Base-by-base conservation (phyloP, 768 basidiomycete genomes). In the Phallus indusiatus region DNA sequence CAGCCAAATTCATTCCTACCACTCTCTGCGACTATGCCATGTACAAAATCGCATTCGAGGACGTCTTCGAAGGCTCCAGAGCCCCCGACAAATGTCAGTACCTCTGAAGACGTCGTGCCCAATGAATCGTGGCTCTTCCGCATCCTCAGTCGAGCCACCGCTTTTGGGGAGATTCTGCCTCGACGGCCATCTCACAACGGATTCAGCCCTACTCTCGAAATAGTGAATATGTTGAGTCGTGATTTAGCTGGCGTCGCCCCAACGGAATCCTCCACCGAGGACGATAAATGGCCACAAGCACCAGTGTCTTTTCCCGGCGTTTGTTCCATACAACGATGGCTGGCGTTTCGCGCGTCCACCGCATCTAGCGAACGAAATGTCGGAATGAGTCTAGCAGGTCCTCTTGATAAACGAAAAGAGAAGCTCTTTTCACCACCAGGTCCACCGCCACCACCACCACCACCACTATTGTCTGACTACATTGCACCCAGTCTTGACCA, bases 371-470 rank as follows among this genome's bases (percentile, higher is more conserved):
- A 42, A 42, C 14, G 9, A 62, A 62, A 62, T 73, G 67, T 66
- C 64, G 66, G 72, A 73, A 74, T 74, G 75, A 77, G 75, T 75
- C 75, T 77, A 75, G 76, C 75, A 76, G 68, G 67, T 72, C 74
- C 75, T 75, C 73, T 60, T 64, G 63, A 60, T 65, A 60, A 56
- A 47, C 36, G 36, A 24, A 46, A 48, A 28, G 42, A 16, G 55
- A 56, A 35, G 28, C 42, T n/a, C 42, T 8, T 37, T 8, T 37
- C 36, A 16, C 36, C 36, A 37, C 36, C 36, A 37, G 16, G 16
- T 37, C 36, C 8, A 37, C 8, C 8, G 16, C 42, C 42, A 5
- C n/a, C 9, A 42, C n/a, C 42, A 10, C 42, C n/a, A 42, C 42
- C 42, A 42, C 42, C 28, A 28, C 28, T 7, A 28, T 28, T 28